Base-by-base conservation (phyloP, 352 stramenopile genomes). In the Pythium myriotylum region DNA sequence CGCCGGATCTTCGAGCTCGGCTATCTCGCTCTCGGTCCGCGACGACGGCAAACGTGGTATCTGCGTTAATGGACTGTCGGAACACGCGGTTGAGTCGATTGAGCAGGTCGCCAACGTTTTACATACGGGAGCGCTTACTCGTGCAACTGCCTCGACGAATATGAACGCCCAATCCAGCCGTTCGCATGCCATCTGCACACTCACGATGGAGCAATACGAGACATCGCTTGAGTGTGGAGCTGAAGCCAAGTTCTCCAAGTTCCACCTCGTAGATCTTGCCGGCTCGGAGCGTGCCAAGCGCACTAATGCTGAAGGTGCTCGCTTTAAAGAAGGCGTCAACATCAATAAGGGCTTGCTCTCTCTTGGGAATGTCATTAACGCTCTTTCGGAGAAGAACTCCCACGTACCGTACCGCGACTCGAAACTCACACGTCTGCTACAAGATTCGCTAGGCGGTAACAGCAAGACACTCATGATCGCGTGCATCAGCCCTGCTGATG, bases 201-300 rank as follows among this genome's bases (percentile, higher is more conserved):
- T 97, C 9, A 73, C 72, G 13, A 92, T 97, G 76, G 79, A 97
- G 51, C 83, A 95, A 62, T 64, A 63, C 27, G 58, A 82, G 19
- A 70, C 66, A 4, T 54, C 19, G 23, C 33, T 60, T 12, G 58
- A 50, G 5, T 58, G 66, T 29, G 70, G 72, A 19, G 61, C 53
- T 2, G 73, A 90, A 19, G 70, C 73, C 26, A 73, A 70, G 48
- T 81, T 76, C 53, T 89, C 79, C 39, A 97, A 98, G 70, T 97
- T 98, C 67, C 88, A 97, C 51, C 79, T 98, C 26, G 95, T 99
- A 0, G 97, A 99, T 82, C 73, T 99, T 20, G 97, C 97, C 16
- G 97, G 96, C 23, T 97, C 84, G 7, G 97, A 99, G 70, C 82
- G 92, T 1, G 86, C 92, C 19, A 97, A 97, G 54, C 73, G 91